These are phyloP conservation scores for Coemansia sp. DNA, from an alignment of 192 early-diverging fungal genomes.

Conservation along the genomic window DNA sequence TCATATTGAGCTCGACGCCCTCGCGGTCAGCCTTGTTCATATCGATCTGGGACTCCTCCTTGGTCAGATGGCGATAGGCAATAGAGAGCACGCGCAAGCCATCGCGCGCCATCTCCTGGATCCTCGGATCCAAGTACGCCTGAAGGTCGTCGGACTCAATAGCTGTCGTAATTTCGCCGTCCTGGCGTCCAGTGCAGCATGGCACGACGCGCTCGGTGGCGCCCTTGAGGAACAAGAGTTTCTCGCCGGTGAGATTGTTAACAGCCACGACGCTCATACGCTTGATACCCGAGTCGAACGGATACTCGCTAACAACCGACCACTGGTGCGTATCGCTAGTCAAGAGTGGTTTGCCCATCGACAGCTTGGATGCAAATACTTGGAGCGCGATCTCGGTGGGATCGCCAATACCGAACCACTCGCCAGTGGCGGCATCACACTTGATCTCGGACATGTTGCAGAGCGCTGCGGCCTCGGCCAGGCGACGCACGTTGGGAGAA, in stretches of 20 bases:
- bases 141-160: slow-evolving; percentile 47
- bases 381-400: slow-evolving; percentile 94
- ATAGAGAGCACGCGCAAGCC: slow-evolving; percentile 87
- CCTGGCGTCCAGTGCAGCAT: slow-evolving; percentile 64
- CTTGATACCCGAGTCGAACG: slow-evolving; percentile 79
- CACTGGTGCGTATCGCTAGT: slow-evolving; percentile 47
- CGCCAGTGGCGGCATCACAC: slow-evolving; percentile 60
- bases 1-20: slow-evolving; percentile 69
- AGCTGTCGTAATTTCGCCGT: slow-evolving; percentile 31
- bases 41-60: slow-evolving; percentile 29
- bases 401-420: slow-evolving; percentile 81
- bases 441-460: slow-evolving; percentile 84
- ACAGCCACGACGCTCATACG: slow-evolving; percentile 86
- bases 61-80: slow-evolving; percentile 63
- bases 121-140: slow-evolving; percentile 59
- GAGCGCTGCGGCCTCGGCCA: slow-evolving; percentile 68
- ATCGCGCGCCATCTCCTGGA: slow-evolving; percentile 71
- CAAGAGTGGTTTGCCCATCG: slow-evolving; percentile 72
- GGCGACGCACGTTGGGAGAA: slow-evolving; percentile 49
- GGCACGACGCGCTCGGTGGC: slow-evolving; percentile 86
- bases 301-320: slow-evolving; percentile 63
- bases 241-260: slow-evolving; percentile 36
- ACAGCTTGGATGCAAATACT: slow-evolving; percentile 80
- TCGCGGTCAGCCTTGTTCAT: slow-evolving; percentile 58
- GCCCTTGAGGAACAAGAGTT: slow-evolving; percentile 80